These are phyloP conservation scores for Peronospora destructor DNA, from an alignment of 352 stramenopile species.

Conservation along the genomic window DNA sequence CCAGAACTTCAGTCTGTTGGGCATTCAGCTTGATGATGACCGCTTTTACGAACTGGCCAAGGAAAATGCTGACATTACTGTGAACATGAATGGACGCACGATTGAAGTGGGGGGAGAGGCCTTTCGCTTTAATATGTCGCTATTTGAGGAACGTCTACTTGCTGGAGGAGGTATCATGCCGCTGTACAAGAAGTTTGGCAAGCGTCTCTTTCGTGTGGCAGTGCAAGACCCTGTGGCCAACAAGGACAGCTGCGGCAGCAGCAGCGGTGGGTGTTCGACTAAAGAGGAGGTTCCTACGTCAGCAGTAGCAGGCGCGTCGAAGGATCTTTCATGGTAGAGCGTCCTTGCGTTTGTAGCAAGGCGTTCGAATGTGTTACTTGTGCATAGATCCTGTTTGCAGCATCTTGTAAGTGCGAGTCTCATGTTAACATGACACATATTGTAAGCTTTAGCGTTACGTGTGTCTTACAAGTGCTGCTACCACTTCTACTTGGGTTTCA, in stretches of 20 bases:
- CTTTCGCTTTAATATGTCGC: slow-evolving; percentile 84
- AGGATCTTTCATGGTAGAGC: slow-evolving; percentile 59
- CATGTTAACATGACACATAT: no score
- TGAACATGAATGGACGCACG: slow-evolving; percentile 79
- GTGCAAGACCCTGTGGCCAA: slow-evolving; percentile 50
- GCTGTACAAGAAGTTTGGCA: slow-evolving; percentile 83
- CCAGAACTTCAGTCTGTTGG: slow-evolving; percentile 80
- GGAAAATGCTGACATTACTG: slow-evolving; percentile 63
- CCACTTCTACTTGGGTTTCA: no score
- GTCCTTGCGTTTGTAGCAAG: slow-evolving; percentile 3
- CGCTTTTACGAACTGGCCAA: slow-evolving; percentile 77
- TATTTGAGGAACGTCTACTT: slow-evolving; percentile 79
- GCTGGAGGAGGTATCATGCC: slow-evolving; percentile 80
- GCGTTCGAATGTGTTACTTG: slow-evolving; percentile 14
- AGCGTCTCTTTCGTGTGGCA: slow-evolving; percentile 77
- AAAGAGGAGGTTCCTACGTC: slow-evolving; percentile 34
- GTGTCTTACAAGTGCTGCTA: no score
- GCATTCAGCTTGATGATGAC: slow-evolving; percentile 74
- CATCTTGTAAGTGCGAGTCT: not conserved
- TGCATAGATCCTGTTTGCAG: slow-evolving; percentile 3
- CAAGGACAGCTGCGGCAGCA: slow-evolving; percentile 34
- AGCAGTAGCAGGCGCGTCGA: slow-evolving; percentile 31
- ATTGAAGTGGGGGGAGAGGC: slow-evolving; percentile 68
- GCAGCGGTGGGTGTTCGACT: slow-evolving; percentile 24
- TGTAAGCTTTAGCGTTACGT: no score